phyloP scores from a whole-genome alignment of 352 stramenopile species.

The Vaucheria bursata region DNA sequence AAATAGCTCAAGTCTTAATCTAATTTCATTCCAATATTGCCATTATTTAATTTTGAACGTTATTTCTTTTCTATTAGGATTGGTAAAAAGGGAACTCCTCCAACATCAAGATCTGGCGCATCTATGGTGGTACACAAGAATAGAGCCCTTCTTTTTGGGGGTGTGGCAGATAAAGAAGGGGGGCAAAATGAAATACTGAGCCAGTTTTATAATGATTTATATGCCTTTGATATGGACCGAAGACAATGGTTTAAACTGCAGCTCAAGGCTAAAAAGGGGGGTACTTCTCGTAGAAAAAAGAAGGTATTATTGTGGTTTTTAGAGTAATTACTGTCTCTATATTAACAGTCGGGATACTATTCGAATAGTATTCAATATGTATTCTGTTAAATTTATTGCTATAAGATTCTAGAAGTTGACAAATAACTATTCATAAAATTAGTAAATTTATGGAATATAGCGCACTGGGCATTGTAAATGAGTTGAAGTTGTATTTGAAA shows the following conservation, averaged over 20 bases:
- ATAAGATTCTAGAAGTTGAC: neutral
- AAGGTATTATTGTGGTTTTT: too few species aligned
- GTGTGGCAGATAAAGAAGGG: conserved; percentile 60
- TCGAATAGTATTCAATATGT: neutral
- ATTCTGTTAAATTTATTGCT: conserved; percentile 1
- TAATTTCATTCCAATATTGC: too few species aligned
- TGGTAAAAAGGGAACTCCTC: conserved; percentile 65
- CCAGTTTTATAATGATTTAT: conserved; percentile 92
- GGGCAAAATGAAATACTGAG: conserved; percentile 57
- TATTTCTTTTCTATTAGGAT: conserved; percentile 21
- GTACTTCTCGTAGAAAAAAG: neutral
- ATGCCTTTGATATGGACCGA: conserved; percentile 90
- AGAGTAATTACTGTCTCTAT: neutral
- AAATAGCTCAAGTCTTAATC: too few species aligned
- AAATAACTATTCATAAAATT: neutral
- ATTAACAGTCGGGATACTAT: neutral
- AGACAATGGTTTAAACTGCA: conserved; percentile 84
- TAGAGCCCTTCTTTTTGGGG: conserved; percentile 89
- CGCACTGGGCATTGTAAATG: too few species aligned
- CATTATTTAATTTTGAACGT: too few species aligned
- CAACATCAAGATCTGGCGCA: conserved; percentile 64
- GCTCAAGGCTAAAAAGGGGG: conserved; percentile 27
- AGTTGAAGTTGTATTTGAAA: too few species aligned
- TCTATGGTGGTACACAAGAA: conserved; percentile 81
- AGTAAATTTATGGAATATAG: neutral